Base-by-base conservation (phyloP, 2,329 filamentous ascomycete species). In the Chaetomium sp. region DNA sequence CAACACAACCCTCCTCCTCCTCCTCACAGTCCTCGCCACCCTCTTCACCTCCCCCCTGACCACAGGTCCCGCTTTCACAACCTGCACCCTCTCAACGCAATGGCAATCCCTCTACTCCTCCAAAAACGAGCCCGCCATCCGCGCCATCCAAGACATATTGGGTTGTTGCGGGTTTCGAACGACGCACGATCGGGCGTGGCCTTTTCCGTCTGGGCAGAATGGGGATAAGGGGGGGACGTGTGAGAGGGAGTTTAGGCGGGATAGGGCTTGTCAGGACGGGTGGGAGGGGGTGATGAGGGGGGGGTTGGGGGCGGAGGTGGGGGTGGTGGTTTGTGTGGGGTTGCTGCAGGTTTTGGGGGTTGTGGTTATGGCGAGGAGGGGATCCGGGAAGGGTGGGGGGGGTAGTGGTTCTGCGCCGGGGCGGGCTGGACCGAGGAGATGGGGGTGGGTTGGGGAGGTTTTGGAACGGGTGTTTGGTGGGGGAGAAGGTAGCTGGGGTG, bases 141-240 rank as follows among this genome's bases (percentile, higher is more conserved):
- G 76, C 43, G 68, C 70, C 1, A 85, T 90, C 50, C 87, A 90
- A 64, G 82, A 89, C 65, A 68, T 76, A 0, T 77, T 88, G 36
- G 66, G 78, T 6, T 90, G 87, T 71, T 90, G 87, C 61, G 87
- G 87, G 0, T 73, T 88, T 37, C 75, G 75, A 54, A 77, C 73
- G 4, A 66, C 81, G 34, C 68, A 66, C 35, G 85, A 90, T 64
- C 80, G 79, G 61, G 78, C 80, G 0, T 88, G 78, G 73, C 87
- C 86, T 0, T 88, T 87, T 56, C 73, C 74, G 0, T 59, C 43
- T 2, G 52, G 53, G 5, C 6, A 68, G 1, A 36, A 43, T 9
- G 7, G 40, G 1, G 46, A 40, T 10, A 19, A 36, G 0, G 34
- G 34, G 1, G 7, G 19, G 4, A 14, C 11, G 2, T 57, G 62